phyloP scores from a whole-genome alignment of 441 rosid genomes.

The Omphalea diandra region DNA sequence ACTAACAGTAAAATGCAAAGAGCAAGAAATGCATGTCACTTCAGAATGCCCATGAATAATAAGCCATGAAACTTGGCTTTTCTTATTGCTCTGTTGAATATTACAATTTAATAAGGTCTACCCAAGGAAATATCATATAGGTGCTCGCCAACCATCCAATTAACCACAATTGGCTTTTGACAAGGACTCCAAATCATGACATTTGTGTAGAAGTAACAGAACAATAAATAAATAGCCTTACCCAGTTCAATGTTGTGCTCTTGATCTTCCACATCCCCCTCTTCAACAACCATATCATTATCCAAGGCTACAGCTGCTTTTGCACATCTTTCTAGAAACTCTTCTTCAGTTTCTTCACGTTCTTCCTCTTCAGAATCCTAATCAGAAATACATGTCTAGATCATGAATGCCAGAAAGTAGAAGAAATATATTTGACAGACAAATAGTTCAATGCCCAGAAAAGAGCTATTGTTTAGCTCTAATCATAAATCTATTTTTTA shows the following conservation, averaged over 20 bases:
- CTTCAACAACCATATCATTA: constrained; percentile 46
- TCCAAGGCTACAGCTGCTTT: constrained; percentile 68
- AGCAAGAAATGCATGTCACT: background rate
- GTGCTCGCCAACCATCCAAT: background rate
- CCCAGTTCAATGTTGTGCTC: constrained; percentile 69
- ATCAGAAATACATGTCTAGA: constrained; percentile 11
- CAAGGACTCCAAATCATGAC: background rate
- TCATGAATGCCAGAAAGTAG: constrained; percentile 3
- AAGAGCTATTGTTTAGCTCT: constrained; percentile 7
- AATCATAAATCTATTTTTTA: background rate
- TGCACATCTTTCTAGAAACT: constrained; percentile 85
- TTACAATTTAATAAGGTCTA: background rate
- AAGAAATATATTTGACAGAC: constrained; percentile 1
- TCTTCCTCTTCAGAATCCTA: constrained; percentile 82
- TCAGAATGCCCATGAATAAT: too few species aligned
- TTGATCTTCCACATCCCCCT: constrained; percentile 66
- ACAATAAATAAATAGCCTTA: constrained; percentile 28
- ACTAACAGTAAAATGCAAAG: background rate
- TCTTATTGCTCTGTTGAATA: too few species aligned
- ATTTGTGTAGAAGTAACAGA: background rate
- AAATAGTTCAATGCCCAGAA: constrained; percentile 8
- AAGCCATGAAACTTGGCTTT: too few species aligned
- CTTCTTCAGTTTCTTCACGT: constrained; percentile 81
- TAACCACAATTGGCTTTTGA: background rate
- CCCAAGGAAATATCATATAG: background rate